Evolutionary conservation across 345 rosid genomes (phyloP), one percentile per base, ranked within the genome.

Genomic region (Citrus cavaleriei): DNA sequence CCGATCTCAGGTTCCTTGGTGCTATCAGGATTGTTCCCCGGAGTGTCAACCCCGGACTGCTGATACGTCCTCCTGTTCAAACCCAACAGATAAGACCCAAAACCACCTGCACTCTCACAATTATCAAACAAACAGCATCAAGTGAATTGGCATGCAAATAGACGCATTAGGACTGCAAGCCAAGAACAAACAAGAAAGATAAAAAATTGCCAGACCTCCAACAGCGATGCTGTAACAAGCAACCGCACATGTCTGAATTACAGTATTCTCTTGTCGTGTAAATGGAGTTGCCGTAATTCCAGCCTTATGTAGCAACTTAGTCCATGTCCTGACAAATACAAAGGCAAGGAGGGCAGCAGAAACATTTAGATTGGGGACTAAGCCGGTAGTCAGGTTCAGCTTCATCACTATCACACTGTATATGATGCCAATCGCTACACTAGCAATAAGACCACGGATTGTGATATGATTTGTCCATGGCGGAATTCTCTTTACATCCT

Each of bases 321-420:
- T 92, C 98, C 99, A 94, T 0, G 95, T 83, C 81, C 83, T 89
- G 55, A 96, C 77, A 70, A 93, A 84, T 32, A 96, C 93, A 68
- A 88, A 94, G 27, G 93, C 97, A 0, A 96, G 84, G 0, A 96
- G 94, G 65, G 99, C 99, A 35, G 97, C 98, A 51, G 99, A 96
- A 85, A 96, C 98, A 65, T 96, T 96, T 73, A 96, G 93, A 81
- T 94, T 96, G 10, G 99, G 99, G 40, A 96, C 98, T 40, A 96
- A 83, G 21, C 98, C 99, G 8, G 99, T 94, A 22, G 98, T 96
- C 14, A 96, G 92, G 75, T 93, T 96, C 66, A 96, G 90, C 84
- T 96, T 96, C 88, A 81, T 89, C 42, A 94, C 97, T 68, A 96
- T 93, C 55, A 96, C 90, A 82, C 98, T 94, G 88, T 94, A 96